phyloP scores from a whole-genome alignment of 2,329 filamentous ascomycete genomes.

The Colletotrichum somersetense region DNA sequence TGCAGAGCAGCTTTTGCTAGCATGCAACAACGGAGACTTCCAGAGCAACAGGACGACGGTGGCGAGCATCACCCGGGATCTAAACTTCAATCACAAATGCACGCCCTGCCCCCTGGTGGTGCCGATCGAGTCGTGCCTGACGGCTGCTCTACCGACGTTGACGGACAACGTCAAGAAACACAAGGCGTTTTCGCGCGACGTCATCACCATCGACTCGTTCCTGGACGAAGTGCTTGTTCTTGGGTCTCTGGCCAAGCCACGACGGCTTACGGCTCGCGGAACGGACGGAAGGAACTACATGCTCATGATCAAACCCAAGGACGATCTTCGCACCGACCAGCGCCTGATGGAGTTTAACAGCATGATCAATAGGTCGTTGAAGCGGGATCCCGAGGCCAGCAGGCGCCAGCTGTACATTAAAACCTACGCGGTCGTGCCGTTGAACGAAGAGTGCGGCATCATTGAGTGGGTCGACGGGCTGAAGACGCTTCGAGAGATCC shows the following conservation, averaged over 20 bases:
- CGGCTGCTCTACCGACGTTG: conserved; percentile 80
- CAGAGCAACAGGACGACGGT: conserved; percentile 74
- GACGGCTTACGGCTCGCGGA: conserved; percentile 88
- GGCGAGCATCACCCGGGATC: conserved; percentile 81
- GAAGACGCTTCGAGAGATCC: conserved; percentile 91
- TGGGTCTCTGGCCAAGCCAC: conserved; percentile 90
- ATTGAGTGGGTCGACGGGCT: conserved; percentile 99
- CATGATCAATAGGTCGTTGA: conserved; percentile 96
- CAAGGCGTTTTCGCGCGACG: conserved; percentile 87
- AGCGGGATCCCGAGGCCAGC: conserved; percentile 90
- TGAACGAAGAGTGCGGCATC: conserved; percentile 97
- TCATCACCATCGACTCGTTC: conserved; percentile 85
- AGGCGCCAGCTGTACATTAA: conserved; percentile 93
- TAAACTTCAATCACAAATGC: conserved; percentile 86
- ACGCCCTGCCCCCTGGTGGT: conserved; percentile 90
- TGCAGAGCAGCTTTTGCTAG: conserved; percentile 82
- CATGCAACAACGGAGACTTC: conserved; percentile 83
- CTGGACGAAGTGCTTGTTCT: conserved; percentile 90
- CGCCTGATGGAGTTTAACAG: conserved; percentile 99
- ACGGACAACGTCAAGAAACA: conserved; percentile 82
- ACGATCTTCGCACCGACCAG: conserved; percentile 96
- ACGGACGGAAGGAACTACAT: conserved; percentile 91
- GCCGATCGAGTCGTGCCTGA: conserved; percentile 86
- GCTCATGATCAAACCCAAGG: conserved; percentile 96
- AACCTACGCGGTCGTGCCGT: conserved; percentile 94